These are phyloP conservation scores for Diplogelasinospora grovesii DNA, from an alignment of 495 filamentous ascomycete genomes.

Conservation along the genomic window DNA sequence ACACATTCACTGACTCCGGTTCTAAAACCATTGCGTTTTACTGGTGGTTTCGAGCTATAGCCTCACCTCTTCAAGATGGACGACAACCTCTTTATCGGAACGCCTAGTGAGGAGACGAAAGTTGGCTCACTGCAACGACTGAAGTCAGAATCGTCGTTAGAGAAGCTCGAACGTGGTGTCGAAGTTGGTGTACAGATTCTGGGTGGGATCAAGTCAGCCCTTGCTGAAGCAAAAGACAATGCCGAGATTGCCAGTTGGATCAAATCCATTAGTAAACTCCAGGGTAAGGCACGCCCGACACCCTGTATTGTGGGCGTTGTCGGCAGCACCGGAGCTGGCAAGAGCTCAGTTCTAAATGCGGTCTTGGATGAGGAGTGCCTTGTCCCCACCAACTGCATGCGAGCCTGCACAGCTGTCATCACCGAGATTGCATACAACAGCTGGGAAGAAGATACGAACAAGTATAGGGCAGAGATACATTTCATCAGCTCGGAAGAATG, in stretches of 20 bases:
- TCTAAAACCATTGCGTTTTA: too few relatives aligned
- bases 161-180: conserved; percentile 19
- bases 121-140: conserved; percentile 8
- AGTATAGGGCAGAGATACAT: conserved; percentile 55
- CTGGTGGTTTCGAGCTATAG: too few relatives aligned
- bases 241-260: conserved; percentile 30
- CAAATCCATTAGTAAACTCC: conserved; percentile 30
- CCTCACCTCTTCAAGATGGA: too few relatives aligned
- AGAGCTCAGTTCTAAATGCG: conserved; percentile 56
- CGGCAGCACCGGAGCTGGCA: conserved; percentile 53
- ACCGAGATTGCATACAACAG: conserved; percentile 60
- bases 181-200: conserved; percentile 13
- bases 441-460: conserved; percentile 29
- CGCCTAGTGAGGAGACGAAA: too few relatives aligned
- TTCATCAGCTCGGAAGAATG: conserved; percentile 53
- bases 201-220: conserved; percentile 7
- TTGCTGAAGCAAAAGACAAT: conserved; percentile 7
- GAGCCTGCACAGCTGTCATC: conserved; percentile 60
- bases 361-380: conserved; percentile 48
- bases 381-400: conserved; percentile 31
- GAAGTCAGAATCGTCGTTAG: not conserved
- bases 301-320: conserved; percentile 50
- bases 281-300: conserved; percentile 2
- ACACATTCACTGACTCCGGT: too few relatives aligned
- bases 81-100: too few relatives aligned